Evolutionary conservation across 768 basidiomycete species (phyloP).

Genomic region (Russula ochroleuca): DNA sequence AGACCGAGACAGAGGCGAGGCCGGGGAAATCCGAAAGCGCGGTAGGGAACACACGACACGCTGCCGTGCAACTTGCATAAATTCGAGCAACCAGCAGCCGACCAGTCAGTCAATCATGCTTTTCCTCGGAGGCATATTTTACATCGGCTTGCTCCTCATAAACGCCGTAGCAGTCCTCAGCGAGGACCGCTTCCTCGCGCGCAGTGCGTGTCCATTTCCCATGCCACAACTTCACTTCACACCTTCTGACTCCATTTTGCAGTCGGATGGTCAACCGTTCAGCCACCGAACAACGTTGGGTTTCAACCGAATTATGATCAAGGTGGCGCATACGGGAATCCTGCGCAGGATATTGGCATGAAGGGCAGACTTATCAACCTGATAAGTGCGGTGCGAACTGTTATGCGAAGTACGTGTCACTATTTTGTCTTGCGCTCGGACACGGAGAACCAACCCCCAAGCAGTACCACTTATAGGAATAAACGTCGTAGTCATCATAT

Average conservation of each 20-base stretch:
- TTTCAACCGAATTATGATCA: conserved; percentile 71
- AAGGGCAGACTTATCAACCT: conserved; percentile 88
- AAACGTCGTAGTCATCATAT: conserved; percentile 83
- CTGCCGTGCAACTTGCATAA: background rate
- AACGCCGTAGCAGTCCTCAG: conserved; percentile 95
- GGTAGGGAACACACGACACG: background rate
- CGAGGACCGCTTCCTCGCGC: conserved; percentile 92
- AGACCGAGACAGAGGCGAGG: background rate
- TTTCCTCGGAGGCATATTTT: conserved; percentile 68
- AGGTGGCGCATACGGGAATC: conserved; percentile 59
- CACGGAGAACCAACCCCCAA: conserved; percentile 21
- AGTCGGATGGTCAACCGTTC: conserved; percentile 89
- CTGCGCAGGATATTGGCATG: conserved; percentile 56
- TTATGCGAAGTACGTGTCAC: conserved; percentile 86
- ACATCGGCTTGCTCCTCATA: conserved; percentile 81
- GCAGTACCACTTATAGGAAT: conserved; percentile 87
- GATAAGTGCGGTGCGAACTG: conserved; percentile 90
- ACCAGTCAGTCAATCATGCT: conserved; percentile 40
- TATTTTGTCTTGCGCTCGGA: conserved; percentile 8
- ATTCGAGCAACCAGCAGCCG: conserved; percentile 10
- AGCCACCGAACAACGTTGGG: conserved; percentile 52
- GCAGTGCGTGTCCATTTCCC: conserved; percentile 53
- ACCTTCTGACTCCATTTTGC: conserved; percentile 25
- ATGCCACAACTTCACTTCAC: conserved; percentile 20
- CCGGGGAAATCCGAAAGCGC: conserved; percentile 22